Conservation (phyloP, 257 asterid species). For the Leptodermis oblonga region DNA sequence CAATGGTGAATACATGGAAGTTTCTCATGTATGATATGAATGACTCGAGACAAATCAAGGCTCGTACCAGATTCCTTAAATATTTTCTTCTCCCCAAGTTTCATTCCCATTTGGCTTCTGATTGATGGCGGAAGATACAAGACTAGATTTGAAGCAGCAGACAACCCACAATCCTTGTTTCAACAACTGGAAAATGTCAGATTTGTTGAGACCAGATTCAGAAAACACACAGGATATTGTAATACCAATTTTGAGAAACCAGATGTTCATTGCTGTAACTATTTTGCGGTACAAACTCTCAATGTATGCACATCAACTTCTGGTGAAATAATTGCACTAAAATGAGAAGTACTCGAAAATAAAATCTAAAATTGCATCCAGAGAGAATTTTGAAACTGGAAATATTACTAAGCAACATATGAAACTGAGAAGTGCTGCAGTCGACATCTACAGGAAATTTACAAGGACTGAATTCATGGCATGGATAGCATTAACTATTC, state of each 20-base stretch:
- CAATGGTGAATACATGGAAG: not conserved
- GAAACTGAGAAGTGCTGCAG: not conserved
- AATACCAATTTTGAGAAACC: not conserved
- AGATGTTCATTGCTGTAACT: not conserved
- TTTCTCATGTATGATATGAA: not conserved
- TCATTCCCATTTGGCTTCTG: constrained; percentile 47
- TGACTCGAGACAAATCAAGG: not conserved
- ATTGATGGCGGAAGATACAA: constrained; percentile 65
- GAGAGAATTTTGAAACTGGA: not conserved
- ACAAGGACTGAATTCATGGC: not conserved
- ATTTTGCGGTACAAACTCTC: not conserved
- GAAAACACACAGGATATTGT: not conserved
- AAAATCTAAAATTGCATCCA: not conserved
- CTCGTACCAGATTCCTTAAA: constrained; percentile 44
- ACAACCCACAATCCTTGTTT: constrained; percentile 61
- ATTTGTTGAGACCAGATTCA: constrained; percentile 6
- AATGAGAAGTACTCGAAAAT: not conserved
- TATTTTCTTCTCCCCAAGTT: constrained; percentile 46
- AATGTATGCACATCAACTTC: not conserved
- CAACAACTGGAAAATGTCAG: constrained; percentile 23
- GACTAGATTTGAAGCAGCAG: constrained; percentile 49
- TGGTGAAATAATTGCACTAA: not conserved
- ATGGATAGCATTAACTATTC: not conserved
- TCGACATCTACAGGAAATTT: not conserved
- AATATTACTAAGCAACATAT: not conserved